These are phyloP conservation scores for Coccinonectria pachysandricola DNA, from an alignment of 2,329 filamentous ascomycete genomes.

Conservation along the genomic window DNA sequence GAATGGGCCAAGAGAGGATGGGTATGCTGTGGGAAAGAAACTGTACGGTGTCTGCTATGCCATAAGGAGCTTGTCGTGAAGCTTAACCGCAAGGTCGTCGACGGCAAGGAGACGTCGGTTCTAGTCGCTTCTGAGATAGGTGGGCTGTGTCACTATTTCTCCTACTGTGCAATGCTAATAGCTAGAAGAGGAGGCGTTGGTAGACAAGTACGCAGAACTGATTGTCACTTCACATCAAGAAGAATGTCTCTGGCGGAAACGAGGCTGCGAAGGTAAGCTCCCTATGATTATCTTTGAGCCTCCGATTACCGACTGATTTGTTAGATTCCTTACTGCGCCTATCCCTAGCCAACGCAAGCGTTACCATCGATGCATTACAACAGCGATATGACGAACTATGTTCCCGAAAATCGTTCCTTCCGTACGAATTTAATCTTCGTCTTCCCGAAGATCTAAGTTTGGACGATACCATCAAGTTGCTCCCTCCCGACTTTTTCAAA, in stretches of 20 bases:
- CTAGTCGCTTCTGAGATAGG: constrained; percentile 50
- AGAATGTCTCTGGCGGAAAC: constrained; percentile 75
- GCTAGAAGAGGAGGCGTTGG: constrained; percentile 49
- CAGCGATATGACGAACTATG: constrained; percentile 56
- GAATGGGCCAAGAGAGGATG: constrained; percentile 93
- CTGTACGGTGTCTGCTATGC: constrained; percentile 77
- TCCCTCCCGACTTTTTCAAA: constrained; percentile 46
- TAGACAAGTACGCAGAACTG: constrained; percentile 64
- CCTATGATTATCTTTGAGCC: constrained; percentile 2
- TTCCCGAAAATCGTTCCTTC: constrained; percentile 42
- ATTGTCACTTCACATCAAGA: constrained; percentile 68
- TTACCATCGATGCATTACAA: constrained; percentile 47
- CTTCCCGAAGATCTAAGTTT: constrained; percentile 44
- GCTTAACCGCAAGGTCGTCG: constrained; percentile 50
- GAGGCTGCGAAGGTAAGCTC: constrained; percentile 69
- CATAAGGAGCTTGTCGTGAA: constrained; percentile 76
- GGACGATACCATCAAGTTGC: constrained; percentile 36
- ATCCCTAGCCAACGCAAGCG: constrained; percentile 50
- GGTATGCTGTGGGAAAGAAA: constrained; percentile 74
- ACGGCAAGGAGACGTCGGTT: constrained; percentile 44
- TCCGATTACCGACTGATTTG: constrained; percentile 9
- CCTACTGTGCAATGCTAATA: constrained; percentile 15
- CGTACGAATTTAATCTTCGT: constrained; percentile 51
- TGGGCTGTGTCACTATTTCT: constrained; percentile 9
- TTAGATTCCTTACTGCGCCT: constrained; percentile 50